These are phyloP conservation scores for Epichloe hybrida DNA, from an alignment of 2,329 filamentous ascomycete species.

Conservation along the genomic window DNA sequence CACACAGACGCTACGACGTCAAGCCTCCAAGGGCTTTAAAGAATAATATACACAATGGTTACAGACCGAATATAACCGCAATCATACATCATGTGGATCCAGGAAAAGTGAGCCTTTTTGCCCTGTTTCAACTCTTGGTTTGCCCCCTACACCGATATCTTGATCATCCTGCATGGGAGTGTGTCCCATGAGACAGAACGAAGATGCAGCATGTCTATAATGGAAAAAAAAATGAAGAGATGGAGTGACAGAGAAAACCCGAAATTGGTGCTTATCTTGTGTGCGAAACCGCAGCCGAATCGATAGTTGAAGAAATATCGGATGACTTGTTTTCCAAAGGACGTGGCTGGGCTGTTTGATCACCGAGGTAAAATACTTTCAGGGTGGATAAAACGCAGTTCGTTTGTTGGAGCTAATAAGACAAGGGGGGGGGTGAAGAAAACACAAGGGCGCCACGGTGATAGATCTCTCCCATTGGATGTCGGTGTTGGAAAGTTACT, in stretches of 20 bases:
- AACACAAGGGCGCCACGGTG: background rate
- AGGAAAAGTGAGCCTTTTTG: background rate
- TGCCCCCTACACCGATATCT: background rate
- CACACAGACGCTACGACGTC: background rate
- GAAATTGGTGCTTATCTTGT: background rate
- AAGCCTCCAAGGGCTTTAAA: background rate
- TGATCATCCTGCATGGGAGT: background rate
- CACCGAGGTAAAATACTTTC: background rate
- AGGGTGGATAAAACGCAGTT: too few relatives aligned
- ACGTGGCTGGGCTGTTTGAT: background rate
- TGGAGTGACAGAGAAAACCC: background rate
- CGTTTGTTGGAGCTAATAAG: background rate
- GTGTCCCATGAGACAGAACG: background rate
- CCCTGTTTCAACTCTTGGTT: background rate
- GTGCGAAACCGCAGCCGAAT: background rate
- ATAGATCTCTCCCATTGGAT: background rate
- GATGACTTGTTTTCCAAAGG: background rate
- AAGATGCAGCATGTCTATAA: background rate
- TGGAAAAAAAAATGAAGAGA: background rate
- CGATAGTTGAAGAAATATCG: background rate
- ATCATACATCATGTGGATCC: conserved; percentile 2
- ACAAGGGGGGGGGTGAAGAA: background rate
- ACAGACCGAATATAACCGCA: background rate
- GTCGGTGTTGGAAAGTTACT: background rate
- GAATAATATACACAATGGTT: conserved; percentile 1